A percentile compares a stretch with the other conserved stretches of the same genome.
These are phyloP conservation scores for Thielaviopsis populi DNA, from an alignment of 2,329 filamentous ascomycete species.

Conservation along the genomic window DNA sequence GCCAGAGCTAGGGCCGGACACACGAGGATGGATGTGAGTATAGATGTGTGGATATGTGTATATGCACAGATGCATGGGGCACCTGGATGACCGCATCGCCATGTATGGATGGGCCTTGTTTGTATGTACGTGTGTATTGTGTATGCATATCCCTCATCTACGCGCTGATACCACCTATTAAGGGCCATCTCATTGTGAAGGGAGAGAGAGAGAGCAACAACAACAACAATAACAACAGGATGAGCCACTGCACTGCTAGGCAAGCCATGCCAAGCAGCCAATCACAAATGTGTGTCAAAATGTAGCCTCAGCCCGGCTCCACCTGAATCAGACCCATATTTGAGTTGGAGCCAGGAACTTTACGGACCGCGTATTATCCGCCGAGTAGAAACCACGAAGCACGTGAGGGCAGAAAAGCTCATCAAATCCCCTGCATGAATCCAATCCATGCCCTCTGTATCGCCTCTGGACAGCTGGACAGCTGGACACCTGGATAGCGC, in stretches of 20 bases:
- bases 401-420: background rate
- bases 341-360: background rate
- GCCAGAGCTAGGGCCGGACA: no score
- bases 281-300: background rate
- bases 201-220: no score
- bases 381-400: background rate
- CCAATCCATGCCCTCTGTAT: background rate
- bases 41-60: no score
- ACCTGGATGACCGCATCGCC: no score
- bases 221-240: no score
- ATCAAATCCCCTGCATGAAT: background rate
- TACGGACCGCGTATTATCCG: background rate
- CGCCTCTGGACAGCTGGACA: no score
- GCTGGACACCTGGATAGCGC: no score
- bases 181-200: no score
- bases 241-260: background rate
- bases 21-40: no score
- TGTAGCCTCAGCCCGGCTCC: background rate
- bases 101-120: no score
- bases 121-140: no score
- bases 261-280: background rate
- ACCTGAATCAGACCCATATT: background rate
- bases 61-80: no score
- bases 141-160: background rate
- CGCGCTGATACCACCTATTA: background rate